Base-by-base conservation (phyloP, 106 monocot genomes). In the Allium sativum region DNA sequence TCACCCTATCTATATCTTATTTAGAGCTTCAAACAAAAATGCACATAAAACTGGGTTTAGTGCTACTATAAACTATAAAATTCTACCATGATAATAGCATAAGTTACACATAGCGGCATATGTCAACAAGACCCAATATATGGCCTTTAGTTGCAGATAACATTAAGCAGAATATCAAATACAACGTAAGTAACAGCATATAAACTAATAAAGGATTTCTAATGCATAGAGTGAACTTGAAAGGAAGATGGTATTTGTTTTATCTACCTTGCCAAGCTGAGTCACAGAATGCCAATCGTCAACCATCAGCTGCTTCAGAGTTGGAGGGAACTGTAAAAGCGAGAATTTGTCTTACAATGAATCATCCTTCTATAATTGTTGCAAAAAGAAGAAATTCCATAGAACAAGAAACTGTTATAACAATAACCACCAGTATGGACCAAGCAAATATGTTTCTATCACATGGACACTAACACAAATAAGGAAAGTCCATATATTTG, bases 271-370 rank as follows among this genome's bases (percentile, higher is more conserved):
- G 74, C 90, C 84, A 76, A 90, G 73, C 79, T 96, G 90, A 63
- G 84, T 87, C 47, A 90, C 84, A 79, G 77, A 87, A 52, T 96
- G 90, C 79, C 84, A 84, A 55, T 96, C 95, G 79, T 96, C 95
- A 55, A 90, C 81, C 19, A 96, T 68, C 65, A 90, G 95, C 65
- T 96, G 87, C 75, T 96, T 96, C 44, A 96, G 73, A 17, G 84
- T 78, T 45, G 68, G 63, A 47, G 95, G 95, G 53, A 96, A 87
- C 48, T 90, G 90, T 47, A 82, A 67, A 18, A 77, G 67, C 45
- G 80, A 50, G 40, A 65, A 68, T 66, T 79, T 90, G 64, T 90
- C 87, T 31, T 31, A 31, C 5, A 31, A 31, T 5, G 5, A 31
- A 31, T 31, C 31, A 31, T 31, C 31, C 31, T 31, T 31, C 31